Conservation (phyloP, 192 early-diverging fungal genomes). For the Cladochytrium replicatum region DNA sequence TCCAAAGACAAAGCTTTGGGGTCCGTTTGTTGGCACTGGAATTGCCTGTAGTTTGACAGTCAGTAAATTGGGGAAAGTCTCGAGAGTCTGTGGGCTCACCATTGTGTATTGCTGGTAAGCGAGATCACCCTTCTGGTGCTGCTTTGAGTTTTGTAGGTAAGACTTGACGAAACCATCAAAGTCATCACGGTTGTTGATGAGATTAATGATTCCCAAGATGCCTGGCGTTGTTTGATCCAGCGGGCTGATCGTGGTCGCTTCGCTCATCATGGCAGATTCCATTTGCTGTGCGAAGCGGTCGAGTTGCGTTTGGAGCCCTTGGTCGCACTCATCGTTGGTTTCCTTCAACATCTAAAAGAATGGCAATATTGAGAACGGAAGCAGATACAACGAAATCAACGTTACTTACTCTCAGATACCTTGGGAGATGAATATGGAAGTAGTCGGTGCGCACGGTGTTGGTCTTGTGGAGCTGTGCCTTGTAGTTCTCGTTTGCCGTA, state of each 20-base stretch:
- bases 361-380: constrained; percentile 1
- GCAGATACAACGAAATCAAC: background rate
- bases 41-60: no score
- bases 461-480: constrained; percentile 62
- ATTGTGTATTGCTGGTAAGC: constrained; percentile 19
- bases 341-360: constrained; percentile 50
- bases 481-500: constrained; percentile 72
- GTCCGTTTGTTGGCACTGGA: constrained; percentile 41
- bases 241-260: constrained; percentile 59
- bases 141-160: no score
- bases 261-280: constrained; percentile 64
- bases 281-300: constrained; percentile 27
- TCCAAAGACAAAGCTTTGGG: constrained; percentile 72
- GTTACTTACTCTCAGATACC: constrained; percentile 59
- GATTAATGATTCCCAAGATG: no score
- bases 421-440: constrained; percentile 68
- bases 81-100: constrained; percentile 6
- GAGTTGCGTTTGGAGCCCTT: constrained; percentile 52
- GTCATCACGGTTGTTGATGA: no score
- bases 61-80: no score
- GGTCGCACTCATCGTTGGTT: constrained; percentile 74
- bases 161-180: no score
- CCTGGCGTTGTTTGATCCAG: no score
- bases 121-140: no score
- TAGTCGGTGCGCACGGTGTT: constrained; percentile 70